Conservation (phyloP, 2,329 filamentous ascomycete genomes). For the Celoporthe dispersa region DNA sequence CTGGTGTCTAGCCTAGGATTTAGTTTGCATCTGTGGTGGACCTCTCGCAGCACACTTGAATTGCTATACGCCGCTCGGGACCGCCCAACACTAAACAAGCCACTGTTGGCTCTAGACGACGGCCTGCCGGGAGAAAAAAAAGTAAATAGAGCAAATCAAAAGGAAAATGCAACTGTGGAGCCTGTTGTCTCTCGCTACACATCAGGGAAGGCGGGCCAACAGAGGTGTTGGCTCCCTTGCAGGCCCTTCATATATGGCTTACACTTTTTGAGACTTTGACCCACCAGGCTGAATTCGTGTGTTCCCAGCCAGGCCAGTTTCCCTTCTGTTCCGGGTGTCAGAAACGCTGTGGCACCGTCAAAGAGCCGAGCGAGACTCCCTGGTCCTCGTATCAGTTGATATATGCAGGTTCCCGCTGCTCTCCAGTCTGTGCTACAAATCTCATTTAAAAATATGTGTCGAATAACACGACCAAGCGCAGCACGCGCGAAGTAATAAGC, state of each 20-base stretch:
- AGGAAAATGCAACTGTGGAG: background rate
- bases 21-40: background rate
- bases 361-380: background rate
- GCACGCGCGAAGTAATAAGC: background rate
- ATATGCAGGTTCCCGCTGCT: background rate
- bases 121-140: background rate
- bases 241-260: background rate
- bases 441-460: background rate
- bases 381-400: background rate
- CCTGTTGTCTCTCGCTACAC: background rate
- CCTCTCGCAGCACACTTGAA: background rate
- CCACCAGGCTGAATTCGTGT: background rate
- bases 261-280: background rate
- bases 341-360: background rate
- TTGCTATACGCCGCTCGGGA: background rate
- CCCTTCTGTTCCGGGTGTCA: background rate
- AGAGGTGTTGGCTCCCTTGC: background rate
- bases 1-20: background rate
- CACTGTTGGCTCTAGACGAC: background rate
- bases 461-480: background rate
- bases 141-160: background rate
- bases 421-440: background rate
- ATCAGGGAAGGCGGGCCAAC: background rate
- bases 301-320: background rate
- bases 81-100: background rate